phyloP scores from a whole-genome alignment of 2,329 filamentous ascomycete genomes.

The Ophioceras dolichostomum region DNA sequence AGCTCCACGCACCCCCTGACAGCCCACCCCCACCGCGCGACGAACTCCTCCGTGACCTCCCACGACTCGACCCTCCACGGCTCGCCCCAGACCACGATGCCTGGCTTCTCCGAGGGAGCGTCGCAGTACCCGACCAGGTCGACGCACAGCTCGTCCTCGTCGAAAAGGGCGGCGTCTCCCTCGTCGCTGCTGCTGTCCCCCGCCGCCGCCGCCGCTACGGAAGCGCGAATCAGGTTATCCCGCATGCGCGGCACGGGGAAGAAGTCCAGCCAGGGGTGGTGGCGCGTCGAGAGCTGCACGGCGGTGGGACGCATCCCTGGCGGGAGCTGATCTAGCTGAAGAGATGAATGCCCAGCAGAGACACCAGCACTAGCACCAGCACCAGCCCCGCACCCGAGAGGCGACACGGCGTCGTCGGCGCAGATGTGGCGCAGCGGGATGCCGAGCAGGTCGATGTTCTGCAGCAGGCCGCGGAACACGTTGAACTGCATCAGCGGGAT shows the following conservation, averaged over 20 bases:
- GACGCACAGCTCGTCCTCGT: constrained; percentile 16
- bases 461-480: constrained; percentile 6
- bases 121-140: constrained; percentile 17
- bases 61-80: constrained; percentile 25
- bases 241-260: constrained; percentile 14
- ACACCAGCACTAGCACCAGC: constrained; percentile 5
- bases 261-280: constrained; percentile 17
- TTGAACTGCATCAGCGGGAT: constrained; percentile 10
- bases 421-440: neutral
- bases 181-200: neutral
- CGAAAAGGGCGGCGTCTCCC: constrained; percentile 9
- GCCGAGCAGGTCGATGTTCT: constrained; percentile 6
- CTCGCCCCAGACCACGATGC: constrained; percentile 24
- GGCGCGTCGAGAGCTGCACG: constrained; percentile 12
- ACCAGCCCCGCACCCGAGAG: neutral
- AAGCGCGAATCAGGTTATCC: constrained; percentile 15
- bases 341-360: too few species aligned
- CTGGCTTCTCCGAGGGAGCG: constrained; percentile 9
- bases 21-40: constrained; percentile 23
- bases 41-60: constrained; percentile 28
- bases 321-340: too few species aligned
- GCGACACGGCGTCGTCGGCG: neutral
- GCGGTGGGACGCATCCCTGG: constrained; percentile 13
- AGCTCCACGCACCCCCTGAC: constrained; percentile 20
- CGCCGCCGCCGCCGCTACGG: neutral